Percentiles rank a stretch among this genome's conserved stretches.
phyloP scores from a whole-genome alignment of 352 stramenopile species.

The Phytophthora melonis region DNA sequence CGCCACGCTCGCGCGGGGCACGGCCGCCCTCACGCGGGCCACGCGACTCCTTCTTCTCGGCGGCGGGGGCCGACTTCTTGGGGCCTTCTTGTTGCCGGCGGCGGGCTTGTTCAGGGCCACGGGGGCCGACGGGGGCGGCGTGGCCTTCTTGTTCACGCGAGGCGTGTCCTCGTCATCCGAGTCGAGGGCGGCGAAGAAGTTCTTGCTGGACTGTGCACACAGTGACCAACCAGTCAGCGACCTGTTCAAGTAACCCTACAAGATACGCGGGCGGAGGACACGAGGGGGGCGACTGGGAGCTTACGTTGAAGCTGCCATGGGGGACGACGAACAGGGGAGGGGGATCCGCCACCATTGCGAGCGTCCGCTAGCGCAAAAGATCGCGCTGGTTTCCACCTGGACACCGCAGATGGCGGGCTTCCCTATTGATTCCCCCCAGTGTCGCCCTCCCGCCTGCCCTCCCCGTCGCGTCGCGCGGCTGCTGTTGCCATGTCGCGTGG shows the following conservation, averaged over 20 bases:
- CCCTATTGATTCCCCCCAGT: not conserved
- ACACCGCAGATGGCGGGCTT: slow-evolving; percentile 18
- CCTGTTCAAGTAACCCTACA: slow-evolving; percentile 1
- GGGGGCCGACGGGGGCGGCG: slow-evolving; percentile 56
- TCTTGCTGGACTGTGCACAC: slow-evolving; percentile 55
- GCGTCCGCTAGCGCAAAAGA: slow-evolving; percentile 31
- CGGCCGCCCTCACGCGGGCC: slow-evolving; percentile 57
- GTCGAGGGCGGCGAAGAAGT: slow-evolving; percentile 80
- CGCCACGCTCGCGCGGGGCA: slow-evolving; percentile 50
- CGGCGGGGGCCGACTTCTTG: slow-evolving; percentile 68
- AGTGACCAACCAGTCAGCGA: slow-evolving; percentile 27
- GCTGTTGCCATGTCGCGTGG: slow-evolving; percentile 9
- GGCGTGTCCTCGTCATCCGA: slow-evolving; percentile 82
- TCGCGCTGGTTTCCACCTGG: slow-evolving; percentile 27
- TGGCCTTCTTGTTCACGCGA: slow-evolving; percentile 70
- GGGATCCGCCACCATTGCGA: slow-evolving; percentile 12
- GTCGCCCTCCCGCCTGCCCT: not conserved
- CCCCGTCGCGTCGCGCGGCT: not conserved
- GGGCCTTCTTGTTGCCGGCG: slow-evolving; percentile 84
- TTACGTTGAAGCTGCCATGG: slow-evolving; percentile 15
- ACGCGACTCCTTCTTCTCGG: slow-evolving; percentile 66
- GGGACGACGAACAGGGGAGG: not conserved
- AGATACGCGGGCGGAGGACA: not conserved
- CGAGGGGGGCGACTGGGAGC: not conserved
- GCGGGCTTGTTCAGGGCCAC: slow-evolving; percentile 86